Base-by-base conservation (phyloP, 2,329 filamentous ascomycete genomes). In the Thelonectria blattea region DNA sequence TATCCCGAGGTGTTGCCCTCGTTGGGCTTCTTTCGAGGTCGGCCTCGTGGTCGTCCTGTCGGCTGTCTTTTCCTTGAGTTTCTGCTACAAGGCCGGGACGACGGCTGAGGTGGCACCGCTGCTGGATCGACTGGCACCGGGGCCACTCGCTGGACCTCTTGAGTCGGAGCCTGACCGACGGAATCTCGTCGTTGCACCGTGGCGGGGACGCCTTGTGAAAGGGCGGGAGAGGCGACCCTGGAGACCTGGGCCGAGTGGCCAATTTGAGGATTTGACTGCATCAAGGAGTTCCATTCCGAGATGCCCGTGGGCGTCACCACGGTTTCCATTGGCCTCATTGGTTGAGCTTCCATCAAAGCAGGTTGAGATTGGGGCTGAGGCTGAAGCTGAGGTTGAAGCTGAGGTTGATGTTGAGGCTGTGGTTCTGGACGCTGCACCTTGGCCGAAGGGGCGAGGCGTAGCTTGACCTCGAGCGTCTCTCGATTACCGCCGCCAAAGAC, bases 401-500 rank as follows among this genome's bases (percentile, higher is more conserved):
- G 34, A 22, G 68, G 62, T 30, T 30, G 27, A 30, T 30, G 27
- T 30, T 30, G 27, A 30, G 27, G 8, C 8, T 30, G 27, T 30
- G 27, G 27, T 15, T 68, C 63, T 3, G 70, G 71, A 18, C 73
- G 76, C 20, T 75, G 74, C 46, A 80, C 83, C 53, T 85, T 91
- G 17, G 88, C 84, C 37, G 97, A 89, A 15, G 90, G 89, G 2
- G 93, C 90, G 58, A 99, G 82, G 72, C 92, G 93, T 62, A 99
- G 82, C 75, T 91, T 96, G 66, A 99, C 94, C 78, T 99, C 95
- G 60, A 99, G 79, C 1, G 91, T 98, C 76, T 98, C 93, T 68
- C 89, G 90, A 61, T 89, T 84, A 32, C 91, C 92, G 70, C 91
- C 92, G 41, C 88, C 88, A 73, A 98, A 96, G 22, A 97, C 81